These are phyloP conservation scores for Colletotrichum costaricense DNA, from an alignment of 2,329 filamentous ascomycete genomes.

Conservation along the genomic window DNA sequence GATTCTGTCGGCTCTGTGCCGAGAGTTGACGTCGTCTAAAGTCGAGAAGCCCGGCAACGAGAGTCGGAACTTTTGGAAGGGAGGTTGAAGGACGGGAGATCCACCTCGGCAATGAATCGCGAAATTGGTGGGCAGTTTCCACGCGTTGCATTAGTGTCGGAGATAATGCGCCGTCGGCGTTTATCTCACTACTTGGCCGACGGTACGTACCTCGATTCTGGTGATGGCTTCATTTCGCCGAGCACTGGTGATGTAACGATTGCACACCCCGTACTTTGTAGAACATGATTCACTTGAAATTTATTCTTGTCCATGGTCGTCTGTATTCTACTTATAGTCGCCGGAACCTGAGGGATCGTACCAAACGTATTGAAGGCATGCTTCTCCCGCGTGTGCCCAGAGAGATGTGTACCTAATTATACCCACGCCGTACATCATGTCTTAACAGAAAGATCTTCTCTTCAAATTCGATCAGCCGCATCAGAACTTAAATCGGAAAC, in stretches of 20 bases:
- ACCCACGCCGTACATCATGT: too few relatives aligned
- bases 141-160: constrained; percentile 5
- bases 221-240: neutral
- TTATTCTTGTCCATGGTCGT: too few relatives aligned
- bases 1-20: constrained; percentile 15
- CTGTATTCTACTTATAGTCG: too few relatives aligned
- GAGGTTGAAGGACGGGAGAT: constrained; percentile 8
- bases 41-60: neutral
- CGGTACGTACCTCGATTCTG: neutral
- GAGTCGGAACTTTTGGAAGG: neutral
- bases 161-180: constrained; percentile 17
- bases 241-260: neutral
- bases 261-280: too few relatives aligned
- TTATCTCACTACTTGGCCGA: neutral
- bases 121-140: neutral
- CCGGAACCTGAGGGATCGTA: too few relatives aligned
- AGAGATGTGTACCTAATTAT: too few relatives aligned
- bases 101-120: constrained; percentile 4
- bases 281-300: too few relatives aligned
- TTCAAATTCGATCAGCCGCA: neutral
- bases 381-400: too few relatives aligned
- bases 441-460: too few relatives aligned
- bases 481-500: constrained; percentile 38
- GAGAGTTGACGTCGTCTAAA: constrained; percentile 21
- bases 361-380: too few relatives aligned